phyloP scores from a whole-genome alignment of 1,139 yeast species.

The Scheffersomyces illinoinensis region DNA sequence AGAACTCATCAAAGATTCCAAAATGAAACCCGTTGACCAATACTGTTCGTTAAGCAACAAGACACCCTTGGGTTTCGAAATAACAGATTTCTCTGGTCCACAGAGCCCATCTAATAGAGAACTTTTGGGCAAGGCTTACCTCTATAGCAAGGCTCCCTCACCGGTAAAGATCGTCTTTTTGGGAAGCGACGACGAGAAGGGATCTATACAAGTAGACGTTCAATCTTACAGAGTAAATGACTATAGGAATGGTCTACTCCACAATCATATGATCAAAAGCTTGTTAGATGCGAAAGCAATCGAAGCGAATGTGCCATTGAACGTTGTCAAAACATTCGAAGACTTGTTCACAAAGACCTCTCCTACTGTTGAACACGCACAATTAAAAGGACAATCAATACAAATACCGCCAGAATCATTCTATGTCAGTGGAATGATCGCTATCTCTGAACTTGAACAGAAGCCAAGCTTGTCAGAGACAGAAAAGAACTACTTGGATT shows the following conservation, averaged over 20 bases:
- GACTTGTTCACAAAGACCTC: slow-evolving; percentile 9
- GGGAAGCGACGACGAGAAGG: slow-evolving; percentile 11
- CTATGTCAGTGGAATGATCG: slow-evolving; percentile 12
- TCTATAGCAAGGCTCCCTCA: slow-evolving; percentile 14
- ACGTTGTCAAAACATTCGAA: slow-evolving; percentile 16
- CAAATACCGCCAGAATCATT: slow-evolving; percentile 15
- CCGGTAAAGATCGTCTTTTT: slow-evolving; percentile 19
- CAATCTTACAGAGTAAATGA: slow-evolving; percentile 15
- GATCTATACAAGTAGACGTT: slow-evolving; percentile 22
- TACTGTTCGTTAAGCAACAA: slow-evolving; percentile 25
- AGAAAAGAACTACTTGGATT: slow-evolving; percentile 20
- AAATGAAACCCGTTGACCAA: slow-evolving; percentile 12
- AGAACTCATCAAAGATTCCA: slow-evolving; percentile 12
- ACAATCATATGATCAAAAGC: slow-evolving; percentile 26
- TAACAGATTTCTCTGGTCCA: slow-evolving; percentile 27
- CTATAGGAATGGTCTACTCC: slow-evolving; percentile 20
- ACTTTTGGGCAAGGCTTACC: slow-evolving; percentile 16
- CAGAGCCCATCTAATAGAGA: slow-evolving; percentile 30
- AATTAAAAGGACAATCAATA: slow-evolving; percentile 8
- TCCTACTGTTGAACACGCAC: slow-evolving; percentile 9
- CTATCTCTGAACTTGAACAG: slow-evolving; percentile 8
- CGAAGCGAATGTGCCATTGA: slow-evolving; percentile 4
- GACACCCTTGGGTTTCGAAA: slow-evolving; percentile 26
- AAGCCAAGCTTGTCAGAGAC: slow-evolving; percentile 2
- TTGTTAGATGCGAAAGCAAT: slow-evolving; percentile 7